Evolutionary conservation across 495 filamentous ascomycete species (phyloP).

Genomic region (Alectoria sarmentosa): DNA sequence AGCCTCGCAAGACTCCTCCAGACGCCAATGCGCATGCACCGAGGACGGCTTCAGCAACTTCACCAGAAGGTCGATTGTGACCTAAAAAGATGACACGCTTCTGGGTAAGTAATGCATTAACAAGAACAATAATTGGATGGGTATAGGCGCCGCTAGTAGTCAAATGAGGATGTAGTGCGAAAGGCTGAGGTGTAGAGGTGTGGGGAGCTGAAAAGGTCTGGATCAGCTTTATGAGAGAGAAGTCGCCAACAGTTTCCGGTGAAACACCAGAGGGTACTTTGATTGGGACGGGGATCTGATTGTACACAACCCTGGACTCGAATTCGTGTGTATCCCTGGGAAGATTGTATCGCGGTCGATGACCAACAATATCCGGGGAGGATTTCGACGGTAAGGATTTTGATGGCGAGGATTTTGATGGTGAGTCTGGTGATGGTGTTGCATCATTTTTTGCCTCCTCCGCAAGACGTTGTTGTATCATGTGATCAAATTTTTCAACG

Average conservation of each 20-base stretch:
- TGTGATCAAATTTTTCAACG: conserved; percentile 92
- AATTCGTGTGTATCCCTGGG: conserved; percentile 96
- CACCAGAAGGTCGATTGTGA: conserved; percentile 86
- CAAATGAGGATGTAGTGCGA: conserved; percentile 81
- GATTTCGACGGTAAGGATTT: conserved; percentile 29
- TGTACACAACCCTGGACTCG: conserved; percentile 89
- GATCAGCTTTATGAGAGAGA: conserved; percentile 94
- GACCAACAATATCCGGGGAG: conserved; percentile 37
- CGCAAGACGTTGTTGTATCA: conserved; percentile 64
- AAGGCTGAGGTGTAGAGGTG: conserved; percentile 72
- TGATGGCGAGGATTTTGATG: conserved; percentile 26
- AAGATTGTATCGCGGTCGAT: conserved; percentile 54
- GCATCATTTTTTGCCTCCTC: conserved; percentile 37
- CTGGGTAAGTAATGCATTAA: conserved; percentile 74
- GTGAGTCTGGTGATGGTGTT: conserved; percentile 27
- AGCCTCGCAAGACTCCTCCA: conserved; percentile 89
- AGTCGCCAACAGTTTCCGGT: conserved; percentile 95
- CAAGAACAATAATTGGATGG: conserved; percentile 48
- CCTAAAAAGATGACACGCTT: conserved; percentile 95
- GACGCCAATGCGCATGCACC: conserved; percentile 90
- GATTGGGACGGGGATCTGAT: conserved; percentile 91
- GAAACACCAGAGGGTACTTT: conserved; percentile 89
- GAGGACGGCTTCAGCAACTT: conserved; percentile 91
- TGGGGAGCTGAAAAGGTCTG: conserved; percentile 84
- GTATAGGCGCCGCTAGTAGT: conserved; percentile 77